Conservation (phyloP, 2,329 filamentous ascomycete species). For the Paraconiothyrium sp. region DNA sequence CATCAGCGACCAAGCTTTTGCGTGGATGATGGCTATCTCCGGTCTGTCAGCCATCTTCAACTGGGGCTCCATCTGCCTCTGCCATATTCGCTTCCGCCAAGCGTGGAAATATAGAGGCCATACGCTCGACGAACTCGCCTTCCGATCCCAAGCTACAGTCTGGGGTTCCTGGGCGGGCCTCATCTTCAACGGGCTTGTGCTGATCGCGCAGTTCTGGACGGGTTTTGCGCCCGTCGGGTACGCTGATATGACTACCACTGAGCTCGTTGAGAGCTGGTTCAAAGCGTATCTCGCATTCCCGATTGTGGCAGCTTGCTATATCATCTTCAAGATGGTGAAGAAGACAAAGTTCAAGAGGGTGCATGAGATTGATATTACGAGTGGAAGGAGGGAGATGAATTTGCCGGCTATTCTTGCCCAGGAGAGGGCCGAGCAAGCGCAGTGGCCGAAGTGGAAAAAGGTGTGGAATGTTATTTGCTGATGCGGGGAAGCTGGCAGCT, state of each 20-base stretch:
- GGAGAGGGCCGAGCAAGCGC: constrained; percentile 74
- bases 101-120: constrained; percentile 68
- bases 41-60: constrained; percentile 77
- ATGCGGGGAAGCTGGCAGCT: background rate
- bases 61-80: constrained; percentile 72
- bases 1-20: constrained; percentile 59
- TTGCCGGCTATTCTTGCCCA: constrained; percentile 77
- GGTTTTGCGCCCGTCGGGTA: constrained; percentile 79
- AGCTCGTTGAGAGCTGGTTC: constrained; percentile 73
- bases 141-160: constrained; percentile 78
- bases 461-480: constrained; percentile 55
- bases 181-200: constrained; percentile 74
- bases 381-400: constrained; percentile 84
- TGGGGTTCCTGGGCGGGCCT: constrained; percentile 81
- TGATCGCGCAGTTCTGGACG: constrained; percentile 86
- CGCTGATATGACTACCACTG: constrained; percentile 52
- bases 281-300: constrained; percentile 73
- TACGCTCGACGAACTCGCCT: constrained; percentile 77
- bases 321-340: constrained; percentile 76
- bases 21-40: constrained; percentile 73
- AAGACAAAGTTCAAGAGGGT: constrained; percentile 71
- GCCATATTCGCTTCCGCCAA: constrained; percentile 70
- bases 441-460: constrained; percentile 55
- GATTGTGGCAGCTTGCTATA: constrained; percentile 71
- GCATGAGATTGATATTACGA: constrained; percentile 81